Percentiles rank a stretch among this genome's conserved stretches.
Conservation (phyloP, 148 eudicot genomes). For the Fagopyrum esculentum region DNA sequence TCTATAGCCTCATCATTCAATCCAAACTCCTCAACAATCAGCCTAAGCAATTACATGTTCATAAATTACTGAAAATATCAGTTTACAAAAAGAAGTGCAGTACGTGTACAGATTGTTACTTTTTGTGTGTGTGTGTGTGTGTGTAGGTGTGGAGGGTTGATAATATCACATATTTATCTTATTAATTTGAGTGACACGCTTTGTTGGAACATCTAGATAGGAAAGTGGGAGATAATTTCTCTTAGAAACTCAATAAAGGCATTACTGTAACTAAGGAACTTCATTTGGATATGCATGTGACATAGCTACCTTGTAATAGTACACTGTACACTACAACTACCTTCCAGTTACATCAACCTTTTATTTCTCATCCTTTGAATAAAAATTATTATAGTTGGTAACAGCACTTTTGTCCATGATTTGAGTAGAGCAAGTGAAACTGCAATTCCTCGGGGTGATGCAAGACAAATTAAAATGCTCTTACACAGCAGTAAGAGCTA, state of each 20-base stretch:
- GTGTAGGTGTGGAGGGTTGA: too few species aligned
- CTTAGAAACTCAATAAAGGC: background rate
- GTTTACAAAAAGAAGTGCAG: background rate
- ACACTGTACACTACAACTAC: background rate
- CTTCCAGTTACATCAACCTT: background rate
- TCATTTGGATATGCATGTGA: background rate
- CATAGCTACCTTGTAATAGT: background rate
- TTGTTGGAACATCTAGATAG: background rate
- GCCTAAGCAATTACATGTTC: conserved; percentile 30
- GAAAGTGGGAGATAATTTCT: background rate
- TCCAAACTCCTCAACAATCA: conserved; percentile 64
- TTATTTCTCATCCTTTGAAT: background rate
- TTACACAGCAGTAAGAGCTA: background rate
- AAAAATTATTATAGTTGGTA: background rate
- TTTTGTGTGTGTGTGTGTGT: too few species aligned
- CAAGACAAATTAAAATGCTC: background rate
- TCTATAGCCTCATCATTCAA: conserved; percentile 49
- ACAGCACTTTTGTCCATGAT: background rate
- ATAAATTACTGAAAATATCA: background rate
- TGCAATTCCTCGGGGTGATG: background rate
- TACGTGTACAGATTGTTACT: background rate
- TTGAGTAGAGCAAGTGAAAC: conserved; percentile 1
- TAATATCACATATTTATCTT: too few species aligned
- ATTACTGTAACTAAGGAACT: background rate
- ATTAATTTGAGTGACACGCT: too few species aligned